Base-by-base conservation (phyloP, 2,329 filamentous ascomycete species). In the Ceratocystis albifundus region DNA sequence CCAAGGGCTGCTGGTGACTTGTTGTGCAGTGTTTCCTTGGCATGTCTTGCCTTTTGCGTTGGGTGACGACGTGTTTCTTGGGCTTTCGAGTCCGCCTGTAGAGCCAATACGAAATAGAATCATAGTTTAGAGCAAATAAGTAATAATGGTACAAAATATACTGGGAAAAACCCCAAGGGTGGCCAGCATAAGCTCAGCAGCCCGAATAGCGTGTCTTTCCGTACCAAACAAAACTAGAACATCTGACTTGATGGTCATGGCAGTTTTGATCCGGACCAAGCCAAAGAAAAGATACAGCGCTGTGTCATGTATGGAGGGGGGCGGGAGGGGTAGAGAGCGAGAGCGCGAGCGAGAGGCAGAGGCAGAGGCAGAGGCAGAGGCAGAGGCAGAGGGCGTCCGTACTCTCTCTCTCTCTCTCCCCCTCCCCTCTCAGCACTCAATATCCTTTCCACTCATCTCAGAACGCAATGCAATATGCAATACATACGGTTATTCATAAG, bases 41-140 rank as follows among this genome's bases (percentile, higher is more conserved):
- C 53, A 57, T 57, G 53, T 57, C 53, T 57, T 57, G 53, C 53
- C 53, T 57, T 57, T 57, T 57, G 53, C 53, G 28, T 57, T 57
- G 53, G 53, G 53, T 57, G 53, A 57, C 53, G 28, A 57, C 53
- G 53, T 57, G 53, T 57, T 32, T 32, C 53, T 53, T 53, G 48
- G 48, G 12, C 48, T n/a, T 41, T 17, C n/a, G 20, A 48, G 46
- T 48, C 20, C 20, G 46, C 17, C 17, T 48, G 46, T 22, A 22
- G 20, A 48, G 1, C 36, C 8, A 48, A 48, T 48, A 2, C 17
- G 17, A 48, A 22, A 22, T n/a, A 48, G 46, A 48, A 48, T n/a
- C 10, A 48, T n/a, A 48, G 20, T 7, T n/a, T n/a, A 20, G n/a
- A 48, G 20, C 5, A 48, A 48, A 22, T 20, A 48, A 4, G 20